phyloP scores from a whole-genome alignment of 164 flowering plant genomes.

The Kalanchoe fedtschenkoi region DNA sequence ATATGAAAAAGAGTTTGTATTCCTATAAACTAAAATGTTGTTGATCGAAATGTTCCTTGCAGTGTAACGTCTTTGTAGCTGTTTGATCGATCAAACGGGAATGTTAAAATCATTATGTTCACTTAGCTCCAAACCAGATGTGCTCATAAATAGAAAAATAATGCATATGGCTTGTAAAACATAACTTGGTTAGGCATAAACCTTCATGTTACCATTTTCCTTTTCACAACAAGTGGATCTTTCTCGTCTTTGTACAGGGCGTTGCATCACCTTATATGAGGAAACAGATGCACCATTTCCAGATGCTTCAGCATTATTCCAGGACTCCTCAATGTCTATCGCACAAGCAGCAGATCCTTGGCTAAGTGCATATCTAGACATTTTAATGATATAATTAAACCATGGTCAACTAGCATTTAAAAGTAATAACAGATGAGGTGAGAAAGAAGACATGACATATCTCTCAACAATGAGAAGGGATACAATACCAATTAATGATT shows the following conservation, averaged over 20 bases:
- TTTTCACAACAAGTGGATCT: constrained; percentile 13
- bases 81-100: not conserved
- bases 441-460: too few species aligned
- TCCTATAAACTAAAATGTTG: too few species aligned
- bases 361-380: constrained; percentile 64
- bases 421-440: not conserved
- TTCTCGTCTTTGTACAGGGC: constrained; percentile 43
- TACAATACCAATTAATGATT: too few species aligned
- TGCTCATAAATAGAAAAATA: not conserved
- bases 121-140: not conserved
- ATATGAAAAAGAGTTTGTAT: too few species aligned
- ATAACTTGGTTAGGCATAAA: constrained; percentile 1
- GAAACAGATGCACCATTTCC: constrained; percentile 10
- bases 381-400: constrained; percentile 16
- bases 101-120: not conserved
- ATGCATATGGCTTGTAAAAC: not conserved
- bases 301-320: constrained; percentile 11
- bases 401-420: not conserved
- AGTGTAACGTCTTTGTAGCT: too few species aligned
- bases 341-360: constrained; percentile 75
- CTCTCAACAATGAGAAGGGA: too few species aligned
- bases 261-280: constrained; percentile 28
- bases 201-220: constrained; percentile 20
- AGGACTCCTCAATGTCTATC: constrained; percentile 53
- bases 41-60: too few species aligned